These are phyloP conservation scores for Capronia epimyces DNA, from an alignment of 2,329 filamentous ascomycete species.

Conservation along the genomic window DNA sequence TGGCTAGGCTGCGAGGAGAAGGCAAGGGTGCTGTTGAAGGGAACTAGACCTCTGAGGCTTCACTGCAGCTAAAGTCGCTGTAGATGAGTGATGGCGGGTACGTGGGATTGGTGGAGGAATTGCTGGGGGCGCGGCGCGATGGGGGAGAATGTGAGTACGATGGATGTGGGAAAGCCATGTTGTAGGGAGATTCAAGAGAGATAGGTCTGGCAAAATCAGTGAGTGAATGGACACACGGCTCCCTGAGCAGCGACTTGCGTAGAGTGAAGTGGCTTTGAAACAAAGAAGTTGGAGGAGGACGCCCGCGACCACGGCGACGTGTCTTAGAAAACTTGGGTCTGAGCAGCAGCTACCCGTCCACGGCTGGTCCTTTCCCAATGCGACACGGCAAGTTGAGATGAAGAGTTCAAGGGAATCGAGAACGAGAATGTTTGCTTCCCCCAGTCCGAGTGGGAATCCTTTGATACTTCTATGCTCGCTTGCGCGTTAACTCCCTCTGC, in stretches of 20 bases:
- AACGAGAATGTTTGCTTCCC: constrained; percentile 17
- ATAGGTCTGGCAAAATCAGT: constrained; percentile 14
- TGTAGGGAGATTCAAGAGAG: neutral
- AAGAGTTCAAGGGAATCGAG: neutral
- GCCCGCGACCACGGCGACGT: constrained; percentile 6
- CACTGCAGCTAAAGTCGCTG: constrained; percentile 22
- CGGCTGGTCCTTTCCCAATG: constrained; percentile 4
- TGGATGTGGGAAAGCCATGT: constrained; percentile 16
- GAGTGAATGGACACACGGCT: neutral
- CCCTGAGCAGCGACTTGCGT: neutral
- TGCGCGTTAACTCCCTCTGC: neutral
- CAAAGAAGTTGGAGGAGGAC: constrained; percentile 18
- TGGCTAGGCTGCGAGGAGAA: neutral
- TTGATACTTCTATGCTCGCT: constrained; percentile 13
- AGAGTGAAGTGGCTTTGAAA: constrained; percentile 9
- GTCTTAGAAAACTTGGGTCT: constrained; percentile 3
- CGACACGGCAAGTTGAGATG: neutral
- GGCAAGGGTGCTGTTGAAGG: neutral
- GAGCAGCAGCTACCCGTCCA: constrained; percentile 22
- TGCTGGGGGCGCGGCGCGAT: constrained; percentile 14
- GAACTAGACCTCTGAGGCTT: constrained; percentile 22
- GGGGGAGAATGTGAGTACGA: constrained; percentile 14
- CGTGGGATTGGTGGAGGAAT: constrained; percentile 13
- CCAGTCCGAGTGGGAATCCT: constrained; percentile 17
- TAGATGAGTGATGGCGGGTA: constrained; percentile 25